Base-by-base conservation (phyloP, 495 filamentous ascomycete genomes). In the Tuber microsphaerosporum region DNA sequence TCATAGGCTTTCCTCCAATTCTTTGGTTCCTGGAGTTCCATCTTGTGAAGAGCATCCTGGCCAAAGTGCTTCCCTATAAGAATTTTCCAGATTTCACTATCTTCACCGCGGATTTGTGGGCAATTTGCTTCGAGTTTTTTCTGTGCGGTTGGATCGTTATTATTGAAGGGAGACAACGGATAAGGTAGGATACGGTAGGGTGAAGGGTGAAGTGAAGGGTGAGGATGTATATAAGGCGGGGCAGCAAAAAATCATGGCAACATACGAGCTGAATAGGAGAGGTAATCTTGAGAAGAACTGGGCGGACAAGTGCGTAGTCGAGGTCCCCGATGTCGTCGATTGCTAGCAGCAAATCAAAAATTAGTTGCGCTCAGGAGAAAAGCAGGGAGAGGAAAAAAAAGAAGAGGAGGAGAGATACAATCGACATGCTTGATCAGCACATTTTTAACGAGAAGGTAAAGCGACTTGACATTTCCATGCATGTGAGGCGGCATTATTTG, bases 51-150 rank as follows among this genome's bases (percentile, higher is more conserved):
- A 87, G 88, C 91, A 61, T 86, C 83, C 4, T 89, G 89, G 74
- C 92, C 88, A 19, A 82, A 82, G 79, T 93, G 90, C 42, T 89
- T 87, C 65, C 87, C 88, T 81, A 94, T 91, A 82, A 93, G 88
- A 17, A 86, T 85, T 5, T 86, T 79, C 92, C 92, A 94, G 69
- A 93, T 82, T 79, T 92, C 91, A 44, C 83, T 85, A 75, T 89
- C 87, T 65, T 88, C 85, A 68, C 86, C 86, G 75, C 83, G 82
- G 76, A 93, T 85, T 73, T 93, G 91, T 8, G 92, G 91, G 16
- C 88, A 92, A 75, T 86, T 86, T 17, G 81, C n/a, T 83, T 93
- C 91, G 75, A 93, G 84, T 51, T 85, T 79, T 80, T 86, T 85
- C 88, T 90, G 43, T 26, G 42, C 34, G 5, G 5, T 20, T n/a